Conservation (phyloP, 2,329 filamentous ascomycete genomes). For the Cladophialophora bantiana region DNA sequence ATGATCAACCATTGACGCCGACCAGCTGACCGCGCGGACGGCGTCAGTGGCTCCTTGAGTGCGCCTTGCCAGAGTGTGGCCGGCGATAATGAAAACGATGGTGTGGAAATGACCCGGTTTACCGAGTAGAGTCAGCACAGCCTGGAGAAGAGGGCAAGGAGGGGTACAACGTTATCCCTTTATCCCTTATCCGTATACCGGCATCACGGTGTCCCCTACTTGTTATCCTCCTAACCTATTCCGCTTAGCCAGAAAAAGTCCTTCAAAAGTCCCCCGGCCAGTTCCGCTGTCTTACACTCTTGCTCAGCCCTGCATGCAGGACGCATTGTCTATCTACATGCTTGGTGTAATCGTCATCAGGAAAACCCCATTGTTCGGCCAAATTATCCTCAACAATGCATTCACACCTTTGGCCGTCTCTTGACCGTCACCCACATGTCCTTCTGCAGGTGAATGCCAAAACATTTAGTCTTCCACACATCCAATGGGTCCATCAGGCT, state of each 20-base stretch:
- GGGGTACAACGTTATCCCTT: no score
- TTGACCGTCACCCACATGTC: not conserved
- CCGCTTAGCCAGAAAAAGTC: slow-evolving; percentile 5
- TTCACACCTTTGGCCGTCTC: slow-evolving; percentile 5
- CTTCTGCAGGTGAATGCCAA: no score
- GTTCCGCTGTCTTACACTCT: not conserved
- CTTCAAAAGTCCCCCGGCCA: slow-evolving; percentile 18
- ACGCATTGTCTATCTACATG: not conserved
- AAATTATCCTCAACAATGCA: not conserved
- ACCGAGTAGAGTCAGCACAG: slow-evolving; percentile 12
- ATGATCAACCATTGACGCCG: slow-evolving; percentile 1
- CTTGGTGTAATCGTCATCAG: not conserved
- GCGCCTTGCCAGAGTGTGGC: slow-evolving; percentile 22
- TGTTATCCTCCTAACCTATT: not conserved
- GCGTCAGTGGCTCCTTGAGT: not conserved
- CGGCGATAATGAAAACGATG: not conserved
- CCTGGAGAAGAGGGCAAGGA: not conserved
- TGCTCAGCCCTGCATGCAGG: slow-evolving; percentile 14
- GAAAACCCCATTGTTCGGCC: not conserved
- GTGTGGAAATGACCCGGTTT: no score
- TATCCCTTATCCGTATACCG: no score
- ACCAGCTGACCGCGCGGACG: not conserved
- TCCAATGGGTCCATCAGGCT: no score
- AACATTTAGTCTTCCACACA: no score
- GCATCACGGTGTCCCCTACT: no score